Conservation (phyloP, 169 alveolate species). For the Toxoplasma gondii region DNA sequence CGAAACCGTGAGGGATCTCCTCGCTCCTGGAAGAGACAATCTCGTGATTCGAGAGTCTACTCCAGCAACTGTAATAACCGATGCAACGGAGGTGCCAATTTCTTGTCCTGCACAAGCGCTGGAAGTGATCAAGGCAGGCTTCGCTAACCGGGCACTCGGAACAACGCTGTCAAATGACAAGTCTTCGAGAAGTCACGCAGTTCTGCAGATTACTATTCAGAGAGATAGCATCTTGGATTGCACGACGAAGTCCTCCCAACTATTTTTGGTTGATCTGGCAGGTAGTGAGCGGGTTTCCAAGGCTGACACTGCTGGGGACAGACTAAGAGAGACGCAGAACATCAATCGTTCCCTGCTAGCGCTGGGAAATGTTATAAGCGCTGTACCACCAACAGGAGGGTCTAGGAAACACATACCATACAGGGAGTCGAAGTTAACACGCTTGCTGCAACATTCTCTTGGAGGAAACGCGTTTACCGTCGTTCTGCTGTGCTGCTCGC, state of each 20-base stretch:
- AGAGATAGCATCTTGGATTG: constrained; percentile 10
- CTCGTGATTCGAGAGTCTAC: constrained; percentile 45
- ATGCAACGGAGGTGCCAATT: constrained; percentile 47
- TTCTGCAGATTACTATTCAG: constrained; percentile 27
- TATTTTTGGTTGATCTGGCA: constrained; percentile 96
- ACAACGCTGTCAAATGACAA: constrained; percentile 28
- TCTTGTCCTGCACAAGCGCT: not conserved
- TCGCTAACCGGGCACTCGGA: constrained; percentile 48
- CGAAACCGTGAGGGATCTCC: constrained; percentile 54
- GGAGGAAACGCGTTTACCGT: constrained; percentile 97
- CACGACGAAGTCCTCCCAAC: constrained; percentile 71
- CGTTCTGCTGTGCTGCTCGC: constrained; percentile 92
- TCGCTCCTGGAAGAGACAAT: constrained; percentile 44
- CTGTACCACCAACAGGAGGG: constrained; percentile 75
- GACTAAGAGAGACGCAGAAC: constrained; percentile 91
- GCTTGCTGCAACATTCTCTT: constrained; percentile 91
- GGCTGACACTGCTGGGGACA: constrained; percentile 85
- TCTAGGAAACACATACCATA: constrained; percentile 90
- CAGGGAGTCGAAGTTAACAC: constrained; percentile 95
- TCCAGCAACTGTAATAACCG: constrained; percentile 2
- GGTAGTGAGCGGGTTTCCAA: constrained; percentile 92
- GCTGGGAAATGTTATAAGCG: constrained; percentile 92
- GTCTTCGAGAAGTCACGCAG: constrained; percentile 53
- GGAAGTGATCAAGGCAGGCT: constrained; percentile 18
- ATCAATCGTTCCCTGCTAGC: constrained; percentile 90